Conservation (phyloP, 164 flowering plant species). For the Brasenia schreberi region DNA sequence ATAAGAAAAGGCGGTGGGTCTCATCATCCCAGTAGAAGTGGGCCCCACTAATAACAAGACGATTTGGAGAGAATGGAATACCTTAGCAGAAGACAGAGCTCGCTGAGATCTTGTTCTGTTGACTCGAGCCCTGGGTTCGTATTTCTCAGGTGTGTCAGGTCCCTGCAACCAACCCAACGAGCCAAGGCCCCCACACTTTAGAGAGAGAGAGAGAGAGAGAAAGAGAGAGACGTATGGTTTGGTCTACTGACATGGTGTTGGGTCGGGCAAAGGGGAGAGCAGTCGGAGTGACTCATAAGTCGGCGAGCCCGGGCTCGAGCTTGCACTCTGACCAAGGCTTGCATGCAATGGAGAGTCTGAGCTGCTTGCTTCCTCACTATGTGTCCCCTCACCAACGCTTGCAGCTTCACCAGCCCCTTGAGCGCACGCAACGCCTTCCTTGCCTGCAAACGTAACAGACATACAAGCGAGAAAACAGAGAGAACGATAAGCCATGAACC, state of each 20-base stretch:
- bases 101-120: slow-evolving; percentile 18
- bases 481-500: too few species aligned
- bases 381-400: slow-evolving; percentile 84
- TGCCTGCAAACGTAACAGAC: slow-evolving; percentile 28
- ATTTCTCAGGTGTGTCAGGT: slow-evolving; percentile 21
- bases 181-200: too few species aligned
- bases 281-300: not conserved
- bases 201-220: not conserved
- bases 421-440: slow-evolving; percentile 79
- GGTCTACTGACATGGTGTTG: not conserved
- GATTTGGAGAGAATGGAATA: slow-evolving; percentile 6
- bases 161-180: slow-evolving; percentile 15
- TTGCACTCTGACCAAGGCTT: slow-evolving; percentile 70
- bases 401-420: slow-evolving; percentile 83
- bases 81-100: slow-evolving; percentile 17
- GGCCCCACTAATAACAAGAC: not conserved
- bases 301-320: slow-evolving; percentile 61
- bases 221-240: not conserved
- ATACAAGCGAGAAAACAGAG: too few species aligned
- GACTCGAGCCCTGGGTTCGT: slow-evolving; percentile 12
- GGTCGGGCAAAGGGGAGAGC: not conserved
- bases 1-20: too few species aligned
- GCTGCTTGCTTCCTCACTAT: slow-evolving; percentile 70
- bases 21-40: too few species aligned
- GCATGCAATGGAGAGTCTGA: slow-evolving; percentile 70